Evolutionary conservation across 495 filamentous ascomycete genomes (phyloP).

Genomic region (Trichoderma virens): DNA sequence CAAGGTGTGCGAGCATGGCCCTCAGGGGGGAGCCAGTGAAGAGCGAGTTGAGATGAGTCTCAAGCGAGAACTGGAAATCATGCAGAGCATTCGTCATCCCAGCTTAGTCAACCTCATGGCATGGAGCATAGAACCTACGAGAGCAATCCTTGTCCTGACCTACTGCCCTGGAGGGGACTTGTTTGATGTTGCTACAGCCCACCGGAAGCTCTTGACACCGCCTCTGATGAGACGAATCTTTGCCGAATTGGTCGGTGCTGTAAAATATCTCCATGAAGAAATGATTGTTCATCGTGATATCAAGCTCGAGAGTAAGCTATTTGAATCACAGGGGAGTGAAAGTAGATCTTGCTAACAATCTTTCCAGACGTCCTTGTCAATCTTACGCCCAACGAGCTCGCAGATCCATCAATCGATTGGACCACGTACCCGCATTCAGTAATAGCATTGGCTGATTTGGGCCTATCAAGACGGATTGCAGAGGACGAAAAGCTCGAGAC

Average conservation of each 20-base stretch:
- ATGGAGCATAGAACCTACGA: constrained; percentile 70
- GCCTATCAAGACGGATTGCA: constrained; percentile 76
- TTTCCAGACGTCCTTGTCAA: constrained; percentile 81
- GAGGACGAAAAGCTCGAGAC: constrained; percentile 76
- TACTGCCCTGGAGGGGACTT: constrained; percentile 93
- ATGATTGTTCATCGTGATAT: constrained; percentile 95
- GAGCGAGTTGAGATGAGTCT: constrained; percentile 85
- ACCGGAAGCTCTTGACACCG: constrained; percentile 55
- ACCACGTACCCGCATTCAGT: constrained; percentile 68
- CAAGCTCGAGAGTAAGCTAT: constrained; percentile 84
- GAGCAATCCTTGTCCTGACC: constrained; percentile 76
- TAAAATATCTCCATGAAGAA: constrained; percentile 74
- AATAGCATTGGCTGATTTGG: constrained; percentile 84
- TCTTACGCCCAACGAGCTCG: constrained; percentile 48
- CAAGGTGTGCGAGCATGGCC: constrained; percentile 91
- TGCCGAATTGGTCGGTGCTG: constrained; percentile 76
- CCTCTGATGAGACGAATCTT: constrained; percentile 76
- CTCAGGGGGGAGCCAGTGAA: constrained; percentile 80
- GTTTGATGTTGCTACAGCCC: constrained; percentile 78
- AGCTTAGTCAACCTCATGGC: constrained; percentile 84
- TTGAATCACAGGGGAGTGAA: not conserved
- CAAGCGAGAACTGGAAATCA: constrained; percentile 89
- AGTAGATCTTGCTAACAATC: not conserved
- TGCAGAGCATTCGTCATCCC: constrained; percentile 79
- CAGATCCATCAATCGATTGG: constrained; percentile 48